Evolutionary conservation across 192 early-diverging fungal species (phyloP).

Genomic region (Backusella morwellensis): DNA sequence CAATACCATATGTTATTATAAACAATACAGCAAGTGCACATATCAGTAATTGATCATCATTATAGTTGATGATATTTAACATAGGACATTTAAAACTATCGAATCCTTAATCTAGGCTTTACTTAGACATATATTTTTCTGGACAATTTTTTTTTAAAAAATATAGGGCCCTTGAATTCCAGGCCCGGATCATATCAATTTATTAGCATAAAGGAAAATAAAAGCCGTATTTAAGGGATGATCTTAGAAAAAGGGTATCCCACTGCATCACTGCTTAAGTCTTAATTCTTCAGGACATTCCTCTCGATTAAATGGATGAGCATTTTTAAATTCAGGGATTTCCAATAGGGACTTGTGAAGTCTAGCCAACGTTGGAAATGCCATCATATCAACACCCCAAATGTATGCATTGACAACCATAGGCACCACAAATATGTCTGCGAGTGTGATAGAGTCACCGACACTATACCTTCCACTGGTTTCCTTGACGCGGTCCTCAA

Average conservation of each 20-base stretch:
- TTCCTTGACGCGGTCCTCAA: conserved; percentile 64
- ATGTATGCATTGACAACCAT: conserved; percentile 78
- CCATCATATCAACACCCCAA: conserved; percentile 64
- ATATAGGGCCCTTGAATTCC: neutral
- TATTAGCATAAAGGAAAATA: neutral
- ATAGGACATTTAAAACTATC: too few species aligned
- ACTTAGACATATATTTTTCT: neutral
- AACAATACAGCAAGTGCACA: too few species aligned
- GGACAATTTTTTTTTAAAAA: too few species aligned
- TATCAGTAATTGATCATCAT: too few species aligned
- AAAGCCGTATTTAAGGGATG: neutral
- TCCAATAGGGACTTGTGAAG: conserved; percentile 53
- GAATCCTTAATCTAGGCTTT: neutral
- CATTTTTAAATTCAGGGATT: conserved; percentile 63
- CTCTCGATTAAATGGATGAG: conserved; percentile 59
- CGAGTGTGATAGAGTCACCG: conserved; percentile 80
- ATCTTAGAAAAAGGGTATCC: neutral
- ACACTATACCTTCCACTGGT: conserved; percentile 73
- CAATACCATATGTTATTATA: too few species aligned
- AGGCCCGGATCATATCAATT: neutral
- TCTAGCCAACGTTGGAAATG: conserved; percentile 64
- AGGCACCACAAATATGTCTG: conserved; percentile 78
- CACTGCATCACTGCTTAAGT: neutral
- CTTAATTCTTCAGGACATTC: conserved; percentile 65
- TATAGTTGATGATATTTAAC: too few species aligned